These are phyloP conservation scores for Aureobasidium sp. DNA, from an alignment of 2,329 filamentous ascomycete genomes.

Conservation along the genomic window DNA sequence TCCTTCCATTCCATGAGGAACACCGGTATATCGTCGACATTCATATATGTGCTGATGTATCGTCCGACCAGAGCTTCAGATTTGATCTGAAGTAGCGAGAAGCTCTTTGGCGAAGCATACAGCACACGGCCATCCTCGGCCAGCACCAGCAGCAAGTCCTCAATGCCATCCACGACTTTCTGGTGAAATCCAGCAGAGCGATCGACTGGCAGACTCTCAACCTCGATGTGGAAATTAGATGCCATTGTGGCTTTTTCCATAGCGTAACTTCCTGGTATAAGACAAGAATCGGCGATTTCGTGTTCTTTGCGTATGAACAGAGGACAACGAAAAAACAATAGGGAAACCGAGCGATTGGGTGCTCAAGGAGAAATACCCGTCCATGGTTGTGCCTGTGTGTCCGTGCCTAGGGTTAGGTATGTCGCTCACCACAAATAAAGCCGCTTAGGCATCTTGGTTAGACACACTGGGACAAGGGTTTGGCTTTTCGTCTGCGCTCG, in stretches of 20 bases:
- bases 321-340: background rate
- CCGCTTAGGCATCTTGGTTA: background rate
- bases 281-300: background rate
- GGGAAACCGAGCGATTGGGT: background rate
- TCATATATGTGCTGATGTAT: conserved; percentile 1
- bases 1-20: background rate
- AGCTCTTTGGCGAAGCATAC: background rate
- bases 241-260: background rate
- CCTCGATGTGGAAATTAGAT: background rate
- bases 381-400: too few relatives aligned
- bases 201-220: background rate
- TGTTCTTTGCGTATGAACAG: background rate
- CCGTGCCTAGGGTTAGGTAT: background rate
- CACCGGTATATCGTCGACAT: background rate
- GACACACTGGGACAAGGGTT: background rate
- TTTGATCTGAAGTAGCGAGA: background rate
- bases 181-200: background rate
- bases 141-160: background rate
- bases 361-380: background rate
- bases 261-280: background rate
- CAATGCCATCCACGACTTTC: background rate
- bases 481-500: background rate
- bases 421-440: background rate
- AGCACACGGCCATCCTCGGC: background rate
- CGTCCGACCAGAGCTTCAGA: background rate